phyloP scores from a whole-genome alignment of 1,284 basidiomycete genomes.

The Ganoderma sinense region DNA sequence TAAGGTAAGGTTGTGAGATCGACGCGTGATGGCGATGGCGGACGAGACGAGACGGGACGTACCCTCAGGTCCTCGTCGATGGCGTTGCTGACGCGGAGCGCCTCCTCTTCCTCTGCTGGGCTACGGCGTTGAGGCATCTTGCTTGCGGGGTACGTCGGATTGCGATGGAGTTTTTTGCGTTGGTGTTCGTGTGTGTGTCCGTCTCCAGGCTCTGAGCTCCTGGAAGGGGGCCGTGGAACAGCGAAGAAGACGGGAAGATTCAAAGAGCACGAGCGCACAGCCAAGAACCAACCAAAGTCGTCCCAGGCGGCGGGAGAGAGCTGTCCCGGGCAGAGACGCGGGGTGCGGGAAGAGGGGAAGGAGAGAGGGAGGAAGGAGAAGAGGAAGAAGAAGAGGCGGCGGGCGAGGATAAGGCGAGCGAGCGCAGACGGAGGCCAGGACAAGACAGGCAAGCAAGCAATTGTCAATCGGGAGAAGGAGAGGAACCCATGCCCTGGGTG shows the following conservation, averaged over 20 bases:
- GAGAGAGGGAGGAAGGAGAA: not conserved
- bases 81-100: slow-evolving; percentile 60
- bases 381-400: slow-evolving; percentile 9
- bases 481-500: slow-evolving; percentile 10
- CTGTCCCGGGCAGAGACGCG: not conserved
- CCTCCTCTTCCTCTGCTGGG: slow-evolving; percentile 52
- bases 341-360: not conserved
- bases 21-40: slow-evolving; percentile 10
- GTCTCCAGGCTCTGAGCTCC: not conserved
- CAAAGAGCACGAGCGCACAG: not conserved
- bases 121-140: slow-evolving; percentile 32
- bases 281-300: not conserved
- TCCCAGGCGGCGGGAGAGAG: not conserved
- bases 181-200: not conserved
- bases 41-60: slow-evolving; percentile 32
- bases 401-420: slow-evolving; percentile 14
- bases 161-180: not conserved
- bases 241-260: slow-evolving; percentile 6
- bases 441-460: not conserved
- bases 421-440: no score
- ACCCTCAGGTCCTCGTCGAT: slow-evolving; percentile 80
- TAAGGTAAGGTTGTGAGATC: not conserved
- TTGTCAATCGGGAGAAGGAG: slow-evolving; percentile 8
- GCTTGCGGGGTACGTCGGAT: not conserved
- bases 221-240: not conserved